Evolutionary conservation across 176 grass and related monocot species (phyloP), one percentile per base, ranked within the genome.

Genomic region (Puya raimondii): DNA sequence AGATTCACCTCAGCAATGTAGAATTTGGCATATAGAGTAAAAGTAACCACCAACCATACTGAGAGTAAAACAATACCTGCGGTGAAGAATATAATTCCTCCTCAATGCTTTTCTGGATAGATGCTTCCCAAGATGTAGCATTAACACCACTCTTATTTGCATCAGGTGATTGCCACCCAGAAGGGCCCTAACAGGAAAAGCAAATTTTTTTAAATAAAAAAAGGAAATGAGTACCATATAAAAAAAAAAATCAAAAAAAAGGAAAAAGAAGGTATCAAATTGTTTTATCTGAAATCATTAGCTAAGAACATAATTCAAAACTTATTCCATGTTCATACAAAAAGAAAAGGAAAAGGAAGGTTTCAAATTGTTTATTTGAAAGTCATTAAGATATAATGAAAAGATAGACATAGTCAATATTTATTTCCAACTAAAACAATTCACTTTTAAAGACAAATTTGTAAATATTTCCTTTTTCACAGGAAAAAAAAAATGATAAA

Each of bases 41-140:
- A 29, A 27, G 12, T 58, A 29, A 53, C 6, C 15, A 53, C 9
- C 16, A 53, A 66, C 0, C 2, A 27, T 33, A 72, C 33, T 42
- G 13, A 57, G 12, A 48, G 58, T 11, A 33, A 42, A 22, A 13
- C 22, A 56, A 20, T 56, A 96, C 93, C 93, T 96, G 88, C 81
- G 88, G 73, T 65, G 88, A 87, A 74, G 84, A 87, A 61, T 87
- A 96, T 67, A 96, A 67, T 81, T 92, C 93, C 72, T 87, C 80
- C 80, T 87, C 83, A 3, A 96, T 85, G 73, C 79, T 85, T 83
- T 83, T 89, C 78, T 96, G 88, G 70, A 92, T 88, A n/a, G 89
- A 96, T 85, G 84, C 84, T 92, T 96, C 93, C 53, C 88, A 96
- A 65, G 76, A 80, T 54, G 84, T 68, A 12, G 86, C 79, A 79